These are phyloP conservation scores for Candida ficus DNA, from an alignment of 805 yeast genomes.

Conservation along the genomic window DNA sequence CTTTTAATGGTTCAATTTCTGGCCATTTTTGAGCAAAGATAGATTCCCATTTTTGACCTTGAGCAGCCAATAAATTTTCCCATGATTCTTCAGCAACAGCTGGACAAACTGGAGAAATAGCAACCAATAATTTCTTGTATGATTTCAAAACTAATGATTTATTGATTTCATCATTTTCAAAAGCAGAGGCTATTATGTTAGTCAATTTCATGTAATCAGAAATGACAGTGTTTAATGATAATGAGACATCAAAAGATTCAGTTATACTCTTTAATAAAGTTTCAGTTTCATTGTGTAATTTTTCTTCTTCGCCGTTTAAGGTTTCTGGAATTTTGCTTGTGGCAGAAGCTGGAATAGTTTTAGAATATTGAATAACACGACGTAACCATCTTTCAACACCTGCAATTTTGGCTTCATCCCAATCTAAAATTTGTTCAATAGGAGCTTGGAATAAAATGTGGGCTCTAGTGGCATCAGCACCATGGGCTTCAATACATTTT, in stretches of 20 bases:
- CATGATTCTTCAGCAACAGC: slow-evolving; percentile 78
- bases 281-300: slow-evolving; percentile 55
- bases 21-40: slow-evolving; percentile 70
- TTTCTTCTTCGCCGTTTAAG: slow-evolving; percentile 40
- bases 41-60: slow-evolving; percentile 37
- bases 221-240: slow-evolving; percentile 77
- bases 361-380: slow-evolving; percentile 38
- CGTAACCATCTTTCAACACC: slow-evolving; percentile 88
- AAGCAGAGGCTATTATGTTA: slow-evolving; percentile 37
- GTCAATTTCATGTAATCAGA: slow-evolving; percentile 89
- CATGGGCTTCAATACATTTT: slow-evolving; percentile 66
- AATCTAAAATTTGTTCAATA: slow-evolving; percentile 68
- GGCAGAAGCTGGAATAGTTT: slow-evolving; percentile 13
- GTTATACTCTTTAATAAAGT: slow-evolving; percentile 44
- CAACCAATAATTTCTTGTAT: slow-evolving; percentile 49
- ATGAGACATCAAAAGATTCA: slow-evolving; percentile 49
- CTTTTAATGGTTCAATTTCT: slow-evolving; percentile 29
- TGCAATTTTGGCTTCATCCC: slow-evolving; percentile 86
- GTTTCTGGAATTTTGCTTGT: slow-evolving; percentile 1
- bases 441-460: slow-evolving; percentile 93
- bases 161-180: slow-evolving; percentile 33
- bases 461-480: slow-evolving; percentile 93
- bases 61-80: slow-evolving; percentile 36
- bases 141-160: slow-evolving; percentile 41
- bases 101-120: slow-evolving; percentile 80